phyloP scores from a whole-genome alignment of 768 basidiomycete species.

The Auriculariales sp. region DNA sequence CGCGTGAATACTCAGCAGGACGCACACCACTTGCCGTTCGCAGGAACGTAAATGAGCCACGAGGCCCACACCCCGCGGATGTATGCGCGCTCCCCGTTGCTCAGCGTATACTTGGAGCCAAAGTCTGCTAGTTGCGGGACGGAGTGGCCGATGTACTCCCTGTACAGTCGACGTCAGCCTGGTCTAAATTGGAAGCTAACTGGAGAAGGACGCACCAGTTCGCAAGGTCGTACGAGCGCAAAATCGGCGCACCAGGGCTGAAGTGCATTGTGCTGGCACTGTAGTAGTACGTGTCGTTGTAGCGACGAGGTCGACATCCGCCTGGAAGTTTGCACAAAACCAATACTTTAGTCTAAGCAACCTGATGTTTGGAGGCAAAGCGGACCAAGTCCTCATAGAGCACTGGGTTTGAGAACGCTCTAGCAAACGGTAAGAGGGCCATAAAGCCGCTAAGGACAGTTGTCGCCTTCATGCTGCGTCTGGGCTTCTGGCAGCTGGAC shows the following conservation, averaged over 20 bases:
- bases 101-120: not conserved
- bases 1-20: no score
- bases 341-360: no score
- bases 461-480: no score
- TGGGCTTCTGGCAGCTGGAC: no score
- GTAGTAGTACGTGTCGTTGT: conserved; percentile 4
- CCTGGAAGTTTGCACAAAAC: no score
- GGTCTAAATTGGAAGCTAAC: no score
- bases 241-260: conserved; percentile 3
- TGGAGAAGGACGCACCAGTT: no score
- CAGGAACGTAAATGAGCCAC: conserved; percentile 1
- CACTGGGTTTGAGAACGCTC: conserved; percentile 6
- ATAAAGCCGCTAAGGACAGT: no score
- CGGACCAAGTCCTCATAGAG: conserved; percentile 5
- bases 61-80: conserved; percentile 4
- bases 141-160: conserved; percentile 5
- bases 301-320: conserved; percentile 4
- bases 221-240: conserved; percentile 4
- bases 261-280: conserved; percentile 4
- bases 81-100: conserved; percentile 3
- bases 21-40: no score
- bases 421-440: no score
- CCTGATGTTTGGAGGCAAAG: no score
- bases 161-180: no score
- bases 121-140: conserved; percentile 5